Base-by-base conservation (phyloP, 495 filamentous ascomycete genomes). In the Cetradonia linearis region DNA sequence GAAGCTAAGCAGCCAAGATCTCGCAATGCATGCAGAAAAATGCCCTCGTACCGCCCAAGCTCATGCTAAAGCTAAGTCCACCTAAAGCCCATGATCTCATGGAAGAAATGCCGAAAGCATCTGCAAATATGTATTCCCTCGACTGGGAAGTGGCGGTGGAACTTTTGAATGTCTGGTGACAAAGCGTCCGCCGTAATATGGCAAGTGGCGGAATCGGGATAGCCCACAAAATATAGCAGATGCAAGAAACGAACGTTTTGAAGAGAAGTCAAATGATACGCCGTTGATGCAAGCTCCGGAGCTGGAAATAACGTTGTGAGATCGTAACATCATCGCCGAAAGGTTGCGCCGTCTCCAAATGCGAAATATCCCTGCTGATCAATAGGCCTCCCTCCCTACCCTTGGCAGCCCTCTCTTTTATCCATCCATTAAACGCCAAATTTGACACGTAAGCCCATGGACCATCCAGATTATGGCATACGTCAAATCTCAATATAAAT, bases 391-490 rank as follows among this genome's bases (percentile, higher is more conserved):
- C 56, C 46, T 54, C 50, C 49, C 46, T 31, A 34, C 50, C 49
- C 46, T 31, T 50, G 57, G 33, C 57, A 54, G 50, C 37, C 28
- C 31, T 33, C 38, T 28, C 52, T 23, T 20, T 27, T 64, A 46
- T 64, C 62, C 33, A 57, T 64, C 52, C 58, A 64, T 59, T 27
- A 27, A 61, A 56, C 58, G 53, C 52, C 58, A 33, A 25, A 57
- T 52, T 28, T n/a, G 34, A 42, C 27, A 34, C 30, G 47, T 27
- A 25, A 31, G 27, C 42, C 42, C 44, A 18, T 57, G 40, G 50
- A 18, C 59, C 47, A 53, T 59, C 57, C 57, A 59, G 46, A 59
- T 52, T 18, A 59, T 46, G 57, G 57, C 25, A 55, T 23, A 42
- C 37, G 36, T 55, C 49, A 61, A 55, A 61, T 55, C 28, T 14